Conservation (phyloP, 1,284 basidiomycete species). For the Somion occarium region DNA sequence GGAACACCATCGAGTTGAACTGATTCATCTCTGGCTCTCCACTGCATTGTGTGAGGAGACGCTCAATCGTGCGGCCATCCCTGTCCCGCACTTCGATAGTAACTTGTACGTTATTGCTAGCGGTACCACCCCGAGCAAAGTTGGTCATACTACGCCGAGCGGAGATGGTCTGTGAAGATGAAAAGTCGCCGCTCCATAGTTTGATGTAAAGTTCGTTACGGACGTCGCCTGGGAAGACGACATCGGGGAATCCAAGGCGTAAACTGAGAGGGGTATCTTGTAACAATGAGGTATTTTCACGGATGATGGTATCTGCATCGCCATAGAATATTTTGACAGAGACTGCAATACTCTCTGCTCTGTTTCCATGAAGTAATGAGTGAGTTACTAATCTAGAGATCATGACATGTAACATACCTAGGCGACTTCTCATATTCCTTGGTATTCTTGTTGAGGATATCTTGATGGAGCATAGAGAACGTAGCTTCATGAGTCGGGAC, state of each 20-base stretch:
- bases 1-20: slow-evolving; percentile 89
- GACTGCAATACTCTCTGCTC: slow-evolving; percentile 84
- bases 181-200: slow-evolving; percentile 87
- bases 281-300: slow-evolving; percentile 85
- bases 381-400: neutral
- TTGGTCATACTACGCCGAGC: slow-evolving; percentile 60
- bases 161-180: slow-evolving; percentile 41
- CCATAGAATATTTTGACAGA: slow-evolving; percentile 90
- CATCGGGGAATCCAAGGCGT: slow-evolving; percentile 95
- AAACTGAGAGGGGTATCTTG: slow-evolving; percentile 79
- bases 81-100: slow-evolving; percentile 83
- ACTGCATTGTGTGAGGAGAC: slow-evolving; percentile 78
- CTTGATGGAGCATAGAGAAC: slow-evolving; percentile 93
- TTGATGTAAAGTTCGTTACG: slow-evolving; percentile 96
- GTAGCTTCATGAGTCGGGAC: slow-evolving; percentile 79
- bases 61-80: slow-evolving; percentile 70
- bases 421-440: slow-evolving; percentile 84
- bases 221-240: slow-evolving; percentile 90
- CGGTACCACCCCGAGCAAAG: slow-evolving; percentile 52
- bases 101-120: slow-evolving; percentile 80
- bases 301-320: slow-evolving; percentile 67
- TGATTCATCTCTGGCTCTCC: slow-evolving; percentile 79
- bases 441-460: slow-evolving; percentile 79
- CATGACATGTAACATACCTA: slow-evolving; percentile 44
- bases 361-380: slow-evolving; percentile 26